phyloP scores from a whole-genome alignment of 2,329 filamentous ascomycete species.

The Apiospora sp. region DNA sequence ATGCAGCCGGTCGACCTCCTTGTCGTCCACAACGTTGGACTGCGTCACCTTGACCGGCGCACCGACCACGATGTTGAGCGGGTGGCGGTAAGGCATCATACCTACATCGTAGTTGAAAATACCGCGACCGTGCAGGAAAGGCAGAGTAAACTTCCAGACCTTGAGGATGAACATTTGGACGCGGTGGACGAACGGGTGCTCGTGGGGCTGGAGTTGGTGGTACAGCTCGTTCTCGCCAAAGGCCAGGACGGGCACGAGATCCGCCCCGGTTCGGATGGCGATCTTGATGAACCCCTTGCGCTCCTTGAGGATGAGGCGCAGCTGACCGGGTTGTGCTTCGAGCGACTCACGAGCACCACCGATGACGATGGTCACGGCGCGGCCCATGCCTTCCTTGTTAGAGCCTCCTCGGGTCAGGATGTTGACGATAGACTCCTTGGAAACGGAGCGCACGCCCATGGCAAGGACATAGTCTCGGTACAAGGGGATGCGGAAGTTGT shows the following conservation, averaged over 20 bases:
- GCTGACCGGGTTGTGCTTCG: constrained; percentile 79
- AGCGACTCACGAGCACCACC: constrained; percentile 93
- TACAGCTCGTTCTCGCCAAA: constrained; percentile 98
- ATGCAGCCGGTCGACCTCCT: constrained; percentile 84
- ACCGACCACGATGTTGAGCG: constrained; percentile 90
- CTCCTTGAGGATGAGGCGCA: constrained; percentile 81
- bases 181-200: constrained; percentile 81
- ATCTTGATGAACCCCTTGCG: constrained; percentile 95
- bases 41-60: constrained; percentile 76
- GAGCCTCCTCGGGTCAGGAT: constrained; percentile 80
- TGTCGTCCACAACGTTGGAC: constrained; percentile 70
- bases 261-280: constrained; percentile 89
- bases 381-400: constrained; percentile 85
- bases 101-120: constrained; percentile 99
- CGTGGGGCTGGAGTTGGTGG: constrained; percentile 81
- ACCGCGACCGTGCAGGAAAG: constrained; percentile 87
- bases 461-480: constrained; percentile 94
- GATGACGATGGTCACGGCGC: constrained; percentile 95
- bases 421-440: constrained; percentile 90
- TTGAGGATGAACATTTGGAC: constrained; percentile 86
- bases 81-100: constrained; percentile 89
- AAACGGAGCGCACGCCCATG: constrained; percentile 88
- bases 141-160: constrained; percentile 89
- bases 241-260: constrained; percentile 88
- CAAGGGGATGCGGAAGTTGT: constrained; percentile 92